Evolutionary conservation across 1,139 yeast species (phyloP), one percentile per base, ranked within the genome.

Genomic region (Diutina mesorugosa): DNA sequence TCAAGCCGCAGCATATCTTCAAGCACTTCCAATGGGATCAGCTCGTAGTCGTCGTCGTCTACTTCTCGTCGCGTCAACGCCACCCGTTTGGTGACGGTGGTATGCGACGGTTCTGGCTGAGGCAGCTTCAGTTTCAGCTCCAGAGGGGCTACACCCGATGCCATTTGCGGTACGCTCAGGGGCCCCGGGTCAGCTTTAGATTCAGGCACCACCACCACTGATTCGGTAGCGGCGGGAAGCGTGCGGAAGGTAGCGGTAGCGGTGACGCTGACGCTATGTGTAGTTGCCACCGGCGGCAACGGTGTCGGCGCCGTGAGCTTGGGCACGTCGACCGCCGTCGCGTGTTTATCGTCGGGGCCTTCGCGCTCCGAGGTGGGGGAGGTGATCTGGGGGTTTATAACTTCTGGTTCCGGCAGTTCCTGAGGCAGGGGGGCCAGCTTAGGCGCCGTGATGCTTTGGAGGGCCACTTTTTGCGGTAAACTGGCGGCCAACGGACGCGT

Each of bases 1-100:
- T 81, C 84, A 41, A 91, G 75, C 58, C 76, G 74, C 54, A 74
- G 75, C 77, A 90, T 84, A 66, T 90, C 97, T 59, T 81, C 84
- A 53, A 79, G 72, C 1, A 85, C 80, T 58, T 80, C 84, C 7
- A 76, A 66, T 0, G 82, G 65, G 0, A 80, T 73, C 52, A 73
- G 79, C 57, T 75, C 78, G 21, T 45, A 29, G 29, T 53, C 55
- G n/a, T 45, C 41, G 14, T 29, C 55, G 14, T 35, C 41, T 4
- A 8, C 41, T 8, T 35, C 41, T 35, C 41, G 41, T 35, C 41
- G 41, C 41, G 41, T 35, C 41, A 35, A 35, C 14, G 41, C 41
- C 14, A 35, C 41, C 14, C 41, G 41, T 35, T 35, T 35, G 14
- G 41, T 35, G 14, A 35, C 41, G 41, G 41, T 35, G 41, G 41